phyloP scores from a whole-genome alignment of 1,284 basidiomycete genomes.

The Leccinum subrobustum region DNA sequence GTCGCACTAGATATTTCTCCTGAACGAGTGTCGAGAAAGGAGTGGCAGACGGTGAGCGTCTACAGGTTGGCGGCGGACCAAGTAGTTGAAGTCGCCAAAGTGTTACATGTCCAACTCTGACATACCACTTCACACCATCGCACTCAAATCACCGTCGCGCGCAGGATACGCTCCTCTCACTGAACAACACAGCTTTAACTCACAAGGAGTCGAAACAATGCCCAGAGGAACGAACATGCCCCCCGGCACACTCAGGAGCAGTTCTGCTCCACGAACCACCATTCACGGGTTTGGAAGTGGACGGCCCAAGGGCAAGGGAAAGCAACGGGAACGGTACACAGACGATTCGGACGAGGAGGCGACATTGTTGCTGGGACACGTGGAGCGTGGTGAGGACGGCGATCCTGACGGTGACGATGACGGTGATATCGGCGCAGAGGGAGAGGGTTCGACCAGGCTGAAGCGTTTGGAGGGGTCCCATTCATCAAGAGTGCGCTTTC shows the following conservation, averaged over 20 bases:
- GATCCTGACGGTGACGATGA: slow-evolving; percentile 29
- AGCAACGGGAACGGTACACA: slow-evolving; percentile 50
- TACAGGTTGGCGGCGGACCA: background rate
- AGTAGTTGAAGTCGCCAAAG: background rate
- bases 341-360: slow-evolving; percentile 63
- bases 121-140: slow-evolving; percentile 63
- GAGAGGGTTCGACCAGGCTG: slow-evolving; percentile 27
- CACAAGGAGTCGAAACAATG: slow-evolving; percentile 21
- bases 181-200: slow-evolving; percentile 36
- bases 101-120: slow-evolving; percentile 46
- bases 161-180: slow-evolving; percentile 47
- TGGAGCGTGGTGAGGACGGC: slow-evolving; percentile 23
- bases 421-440: slow-evolving; percentile 23
- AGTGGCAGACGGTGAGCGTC: background rate
- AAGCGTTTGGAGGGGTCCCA: slow-evolving; percentile 28
- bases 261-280: slow-evolving; percentile 37
- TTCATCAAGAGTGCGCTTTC: slow-evolving; percentile 21
- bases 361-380: slow-evolving; percentile 45
- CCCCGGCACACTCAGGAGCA: slow-evolving; percentile 34
- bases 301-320: slow-evolving; percentile 39
- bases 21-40: background rate
- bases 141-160: slow-evolving; percentile 45
- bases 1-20: background rate
- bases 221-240: slow-evolving; percentile 31
- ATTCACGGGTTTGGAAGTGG: slow-evolving; percentile 19